Percentiles rank a stretch among this genome's conserved stretches.
These are phyloP conservation scores for Bipolaris victoriae DNA, from an alignment of 2,329 filamentous ascomycete genomes.

Conservation along the genomic window DNA sequence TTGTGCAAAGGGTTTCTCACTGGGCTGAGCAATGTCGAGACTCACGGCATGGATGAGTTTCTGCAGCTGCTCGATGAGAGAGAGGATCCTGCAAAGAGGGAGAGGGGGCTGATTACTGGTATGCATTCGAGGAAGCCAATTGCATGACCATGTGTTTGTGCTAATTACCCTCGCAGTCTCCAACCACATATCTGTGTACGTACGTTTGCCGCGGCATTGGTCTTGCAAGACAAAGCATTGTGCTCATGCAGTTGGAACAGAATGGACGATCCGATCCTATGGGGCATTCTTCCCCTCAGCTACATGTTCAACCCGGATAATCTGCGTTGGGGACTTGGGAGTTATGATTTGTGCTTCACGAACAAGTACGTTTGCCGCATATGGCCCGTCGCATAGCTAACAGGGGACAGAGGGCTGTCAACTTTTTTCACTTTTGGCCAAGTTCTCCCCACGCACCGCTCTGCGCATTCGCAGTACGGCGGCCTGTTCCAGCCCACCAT, in stretches of 20 bases:
- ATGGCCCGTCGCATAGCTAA: slow-evolving; percentile 19
- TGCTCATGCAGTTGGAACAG: slow-evolving; percentile 56
- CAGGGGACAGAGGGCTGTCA: slow-evolving; percentile 63
- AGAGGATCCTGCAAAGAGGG: slow-evolving; percentile 67
- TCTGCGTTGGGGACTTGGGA: slow-evolving; percentile 86
- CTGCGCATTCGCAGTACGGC: slow-evolving; percentile 76
- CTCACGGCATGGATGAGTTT: slow-evolving; percentile 77
- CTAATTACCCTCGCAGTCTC: slow-evolving; percentile 64
- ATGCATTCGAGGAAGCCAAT: slow-evolving; percentile 30
- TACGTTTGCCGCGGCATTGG: slow-evolving; percentile 45
- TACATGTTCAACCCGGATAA: slow-evolving; percentile 76
- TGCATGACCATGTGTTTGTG: neutral
- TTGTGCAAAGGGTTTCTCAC: slow-evolving; percentile 78
- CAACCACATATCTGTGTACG: slow-evolving; percentile 88
- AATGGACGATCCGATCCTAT: slow-evolving; percentile 91
- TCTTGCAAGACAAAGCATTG: slow-evolving; percentile 13
- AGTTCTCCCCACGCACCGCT: slow-evolving; percentile 85
- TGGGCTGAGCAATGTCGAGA: slow-evolving; percentile 74
- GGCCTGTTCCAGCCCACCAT: slow-evolving; percentile 91
- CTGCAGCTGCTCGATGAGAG: slow-evolving; percentile 76
- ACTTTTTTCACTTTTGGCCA: slow-evolving; percentile 90
- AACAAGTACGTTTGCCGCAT: slow-evolving; percentile 66
- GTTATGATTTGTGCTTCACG: slow-evolving; percentile 93
- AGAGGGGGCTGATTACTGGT: slow-evolving; percentile 85
- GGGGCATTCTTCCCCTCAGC: slow-evolving; percentile 81